These are phyloP conservation scores for Cercospora janseana DNA, from an alignment of 2,329 filamentous ascomycete genomes.

Conservation along the genomic window DNA sequence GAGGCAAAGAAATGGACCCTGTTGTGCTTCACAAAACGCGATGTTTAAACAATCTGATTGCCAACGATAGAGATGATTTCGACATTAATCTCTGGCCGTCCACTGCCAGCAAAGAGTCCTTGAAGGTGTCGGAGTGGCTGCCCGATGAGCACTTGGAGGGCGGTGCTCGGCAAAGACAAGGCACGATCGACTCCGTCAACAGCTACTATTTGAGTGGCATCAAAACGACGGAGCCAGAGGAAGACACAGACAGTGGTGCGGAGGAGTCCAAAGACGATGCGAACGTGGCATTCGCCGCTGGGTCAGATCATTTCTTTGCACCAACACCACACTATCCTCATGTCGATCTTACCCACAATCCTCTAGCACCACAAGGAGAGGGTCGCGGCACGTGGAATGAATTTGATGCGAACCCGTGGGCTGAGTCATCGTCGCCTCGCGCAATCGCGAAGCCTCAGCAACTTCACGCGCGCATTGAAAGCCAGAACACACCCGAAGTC, in stretches of 20 bases:
- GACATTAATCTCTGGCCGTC: constrained; percentile 47
- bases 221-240: background rate
- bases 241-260: background rate
- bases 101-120: background rate
- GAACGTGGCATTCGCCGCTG: background rate
- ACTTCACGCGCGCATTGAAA: background rate
- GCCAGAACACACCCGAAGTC: background rate
- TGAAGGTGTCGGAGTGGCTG: constrained; percentile 11
- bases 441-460: background rate
- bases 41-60: constrained; percentile 43
- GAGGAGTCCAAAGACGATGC: background rate
- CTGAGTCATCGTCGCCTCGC: background rate
- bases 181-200: background rate
- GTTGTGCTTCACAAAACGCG: constrained; percentile 42
- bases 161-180: background rate
- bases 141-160: constrained; percentile 6
- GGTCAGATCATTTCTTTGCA: background rate
- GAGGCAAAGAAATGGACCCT: constrained; percentile 33
- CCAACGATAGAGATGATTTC: constrained; percentile 44
- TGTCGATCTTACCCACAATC: background rate
- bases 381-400: background rate
- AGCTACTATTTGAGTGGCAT: background rate
- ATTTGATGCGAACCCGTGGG: constrained; percentile 7
- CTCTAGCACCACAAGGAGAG: background rate
- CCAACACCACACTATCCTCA: background rate